A percentile compares a stretch with the other conserved stretches of the same genome.
Conservation (phyloP, 73 alveolate genomes). For the Tetrahymena thermophila region DNA sequence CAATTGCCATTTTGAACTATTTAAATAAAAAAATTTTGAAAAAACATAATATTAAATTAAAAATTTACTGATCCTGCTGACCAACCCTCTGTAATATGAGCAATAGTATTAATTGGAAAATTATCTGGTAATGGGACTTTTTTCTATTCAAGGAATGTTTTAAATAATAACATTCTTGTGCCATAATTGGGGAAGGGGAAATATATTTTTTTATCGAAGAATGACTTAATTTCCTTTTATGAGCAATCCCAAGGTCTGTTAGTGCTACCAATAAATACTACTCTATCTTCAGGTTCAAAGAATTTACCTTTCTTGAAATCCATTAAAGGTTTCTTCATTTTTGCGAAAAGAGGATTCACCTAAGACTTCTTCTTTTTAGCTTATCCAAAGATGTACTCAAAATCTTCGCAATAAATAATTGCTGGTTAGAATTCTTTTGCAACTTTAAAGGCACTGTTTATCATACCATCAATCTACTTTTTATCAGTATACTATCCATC, state of each 20-base stretch:
- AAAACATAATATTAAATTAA: neutral
- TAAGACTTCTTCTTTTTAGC: conserved; percentile 55
- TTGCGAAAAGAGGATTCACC: conserved; percentile 37
- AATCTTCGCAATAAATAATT: conserved; percentile 74
- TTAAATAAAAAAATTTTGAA: neutral
- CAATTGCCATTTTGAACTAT: conserved; percentile 31
- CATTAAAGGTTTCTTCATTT: conserved; percentile 44
- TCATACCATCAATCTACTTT: conserved; percentile 60
- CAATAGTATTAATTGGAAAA: conserved; percentile 72
- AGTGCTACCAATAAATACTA: conserved; percentile 72
- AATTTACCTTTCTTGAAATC: conserved; percentile 58
- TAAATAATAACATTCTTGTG: conserved; percentile 62
- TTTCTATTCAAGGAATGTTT: conserved; percentile 57
- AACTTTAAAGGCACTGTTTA: conserved; percentile 65
- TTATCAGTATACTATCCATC: conserved; percentile 58
- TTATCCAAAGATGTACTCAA: conserved; percentile 78
- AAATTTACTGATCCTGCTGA: conserved; percentile 67
- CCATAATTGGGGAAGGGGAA: conserved; percentile 82
- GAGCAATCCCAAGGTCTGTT: conserved; percentile 63
- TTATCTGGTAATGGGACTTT: conserved; percentile 59
- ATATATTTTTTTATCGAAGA: conserved; percentile 71
- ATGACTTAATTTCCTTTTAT: conserved; percentile 60
- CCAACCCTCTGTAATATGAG: conserved; percentile 78
- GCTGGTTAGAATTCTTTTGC: conserved; percentile 86
- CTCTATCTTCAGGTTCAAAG: conserved; percentile 63